Evolutionary conservation across 2,329 filamentous ascomycete species (phyloP), one percentile per base, ranked within the genome.

Genomic region (Cladosporium halotolerans): DNA sequence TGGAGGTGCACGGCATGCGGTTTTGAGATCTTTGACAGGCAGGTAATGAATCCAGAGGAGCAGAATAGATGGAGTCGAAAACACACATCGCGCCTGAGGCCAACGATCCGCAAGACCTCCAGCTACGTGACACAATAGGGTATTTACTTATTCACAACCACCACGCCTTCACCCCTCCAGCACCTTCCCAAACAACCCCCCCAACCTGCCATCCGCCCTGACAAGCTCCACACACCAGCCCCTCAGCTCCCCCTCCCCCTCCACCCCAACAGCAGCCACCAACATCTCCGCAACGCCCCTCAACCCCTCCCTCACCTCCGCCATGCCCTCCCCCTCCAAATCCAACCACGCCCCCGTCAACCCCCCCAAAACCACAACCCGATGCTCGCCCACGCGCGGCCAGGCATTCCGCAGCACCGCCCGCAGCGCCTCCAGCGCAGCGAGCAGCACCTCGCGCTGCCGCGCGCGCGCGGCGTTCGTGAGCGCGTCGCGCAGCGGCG

Each of bases 391-490:
- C 4, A 95, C 72, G 4, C 89, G 76, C 9, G 87, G 85, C 83
- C 89, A 90, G 55, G 81, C 82, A 55, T 78, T 83, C 10, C 77
- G 60, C 9, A 95, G 71, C 11, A 85, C 71, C 0, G 73, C 70
- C 49, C 82, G 77, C 18, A 89, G 62, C 1, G 82, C 76, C 14
- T 73, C 66, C 2, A 78, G 67, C 0, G 82, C 78, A 0, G 79
- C 73, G 1, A 76, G 50, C 1, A 89, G 69, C 1, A 84, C 71
- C 70, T 1, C 78, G 73, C 57, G 80, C 74, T 1, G 77, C 74
- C 9, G 78, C 71, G 1, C 79, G 78, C 63, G 93, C 83, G 62
- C 90, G 83, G 2, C 80, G 62, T 91, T 86, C 0, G 80, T 77
- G 50, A 95, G 72, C 9, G 85, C 79, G 38, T 75, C 72, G 2